Conservation (phyloP, 208 protist genomes). For the Trichomonas tenax region DNA sequence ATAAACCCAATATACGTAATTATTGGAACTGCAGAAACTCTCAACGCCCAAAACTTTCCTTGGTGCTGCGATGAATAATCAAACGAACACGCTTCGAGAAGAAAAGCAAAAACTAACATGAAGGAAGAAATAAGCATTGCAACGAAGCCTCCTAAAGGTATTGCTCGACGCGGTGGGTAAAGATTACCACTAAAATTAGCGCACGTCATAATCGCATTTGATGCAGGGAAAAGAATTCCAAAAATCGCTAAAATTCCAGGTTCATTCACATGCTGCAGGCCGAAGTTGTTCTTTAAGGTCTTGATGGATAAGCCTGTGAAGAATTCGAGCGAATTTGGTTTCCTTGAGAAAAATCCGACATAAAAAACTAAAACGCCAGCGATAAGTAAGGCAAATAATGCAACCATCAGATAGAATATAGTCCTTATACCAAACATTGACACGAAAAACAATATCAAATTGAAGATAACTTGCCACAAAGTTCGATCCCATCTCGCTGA, state of each 20-base stretch:
- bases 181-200: slow-evolving; percentile 10
- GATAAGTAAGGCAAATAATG: neutral
- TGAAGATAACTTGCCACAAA: neutral
- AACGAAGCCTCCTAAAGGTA: neutral
- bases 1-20: neutral
- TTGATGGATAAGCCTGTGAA: neutral
- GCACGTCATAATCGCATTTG: slow-evolving; percentile 6
- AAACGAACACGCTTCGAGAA: neutral
- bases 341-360: neutral
- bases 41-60: neutral
- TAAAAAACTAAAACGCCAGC: neutral
- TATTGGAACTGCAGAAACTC: neutral
- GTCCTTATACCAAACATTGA: neutral
- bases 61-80: neutral
- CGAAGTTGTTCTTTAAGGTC: neutral
- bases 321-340: neutral
- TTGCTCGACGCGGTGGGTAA: neutral
- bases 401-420: neutral
- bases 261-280: neutral
- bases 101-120: neutral
- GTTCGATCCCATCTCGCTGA: neutral
- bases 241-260: neutral
- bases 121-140: neutral
- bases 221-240: neutral
- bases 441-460: neutral